phyloP scores from a whole-genome alignment of 768 basidiomycete species.

The Mycena amicta region DNA sequence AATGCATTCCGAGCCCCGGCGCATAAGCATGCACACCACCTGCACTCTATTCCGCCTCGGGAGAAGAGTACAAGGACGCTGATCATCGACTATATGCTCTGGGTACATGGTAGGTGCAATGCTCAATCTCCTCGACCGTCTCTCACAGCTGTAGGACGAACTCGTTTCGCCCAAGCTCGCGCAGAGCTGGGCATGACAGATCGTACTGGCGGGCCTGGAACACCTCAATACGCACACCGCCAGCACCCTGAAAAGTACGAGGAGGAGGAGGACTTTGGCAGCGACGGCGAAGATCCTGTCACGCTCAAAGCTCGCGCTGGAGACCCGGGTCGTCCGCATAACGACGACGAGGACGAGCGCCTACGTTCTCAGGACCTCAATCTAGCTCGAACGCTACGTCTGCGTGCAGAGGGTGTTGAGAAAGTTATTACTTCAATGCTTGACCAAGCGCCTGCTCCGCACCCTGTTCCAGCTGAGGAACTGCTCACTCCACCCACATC shows the following conservation, averaged over 20 bases:
- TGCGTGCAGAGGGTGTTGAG: constrained; percentile 81
- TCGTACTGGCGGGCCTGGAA: constrained; percentile 68
- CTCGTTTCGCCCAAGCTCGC: constrained; percentile 80
- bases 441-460: constrained; percentile 70
- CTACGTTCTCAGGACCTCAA: constrained; percentile 59
- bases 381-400: constrained; percentile 63
- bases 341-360: constrained; percentile 62
- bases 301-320: constrained; percentile 56
- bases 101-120: constrained; percentile 62
- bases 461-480: constrained; percentile 59
- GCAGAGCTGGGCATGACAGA: constrained; percentile 88
- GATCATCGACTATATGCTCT: constrained; percentile 86
- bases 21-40: constrained; percentile 86
- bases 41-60: constrained; percentile 83
- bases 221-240: constrained; percentile 62
- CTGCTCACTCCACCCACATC: constrained; percentile 53
- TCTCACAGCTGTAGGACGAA: constrained; percentile 46
- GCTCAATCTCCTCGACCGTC: background rate
- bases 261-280: constrained; percentile 67
- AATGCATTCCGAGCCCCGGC: constrained; percentile 67
- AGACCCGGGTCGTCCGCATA: constrained; percentile 44
- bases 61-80: constrained; percentile 89
- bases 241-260: constrained; percentile 76
- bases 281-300: constrained; percentile 63
- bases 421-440: constrained; percentile 83